Conservation (phyloP, 2,329 filamentous ascomycete species). For the Colletotrichum siamense region DNA sequence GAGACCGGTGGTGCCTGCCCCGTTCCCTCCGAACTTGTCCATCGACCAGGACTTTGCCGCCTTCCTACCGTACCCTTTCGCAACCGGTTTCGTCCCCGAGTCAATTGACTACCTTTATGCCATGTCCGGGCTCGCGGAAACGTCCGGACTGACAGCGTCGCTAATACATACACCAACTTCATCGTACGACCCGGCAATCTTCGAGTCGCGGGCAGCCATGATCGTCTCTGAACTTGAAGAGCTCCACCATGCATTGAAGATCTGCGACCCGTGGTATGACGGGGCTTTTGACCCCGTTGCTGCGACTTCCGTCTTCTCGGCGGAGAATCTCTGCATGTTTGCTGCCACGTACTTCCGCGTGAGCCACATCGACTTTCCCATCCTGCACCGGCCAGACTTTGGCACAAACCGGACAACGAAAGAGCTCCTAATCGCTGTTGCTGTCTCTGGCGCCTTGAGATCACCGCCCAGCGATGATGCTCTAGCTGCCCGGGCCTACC, state of each 20-base stretch:
- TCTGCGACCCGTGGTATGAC: conserved; percentile 20
- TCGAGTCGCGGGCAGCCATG: background rate
- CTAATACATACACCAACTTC: background rate
- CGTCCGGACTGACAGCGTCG: background rate
- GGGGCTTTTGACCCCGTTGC: conserved; percentile 13
- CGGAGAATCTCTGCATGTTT: conserved; percentile 24
- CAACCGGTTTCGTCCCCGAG: background rate
- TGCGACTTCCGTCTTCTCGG: conserved; percentile 24
- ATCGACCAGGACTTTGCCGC: conserved; percentile 8
- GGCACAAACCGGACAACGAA: conserved; percentile 11
- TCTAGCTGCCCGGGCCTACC: conserved; percentile 11
- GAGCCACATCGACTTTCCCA: conserved; percentile 31
- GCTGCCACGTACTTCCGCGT: conserved; percentile 28
- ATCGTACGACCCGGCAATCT: background rate
- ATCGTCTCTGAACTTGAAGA: background rate
- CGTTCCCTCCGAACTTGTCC: background rate
- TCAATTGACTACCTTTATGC: background rate
- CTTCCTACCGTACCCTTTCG: background rate
- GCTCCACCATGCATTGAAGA: conserved; percentile 9
- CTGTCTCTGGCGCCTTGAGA: conserved; percentile 23
- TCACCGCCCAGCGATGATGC: conserved; percentile 23
- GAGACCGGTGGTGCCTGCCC: background rate
- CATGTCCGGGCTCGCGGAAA: background rate
- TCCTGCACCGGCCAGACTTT: conserved; percentile 31
- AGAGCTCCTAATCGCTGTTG: conserved; percentile 23